Evolutionary conservation across 306 rosid genomes (phyloP).

Genomic region (Lathyrus tuberosus): DNA sequence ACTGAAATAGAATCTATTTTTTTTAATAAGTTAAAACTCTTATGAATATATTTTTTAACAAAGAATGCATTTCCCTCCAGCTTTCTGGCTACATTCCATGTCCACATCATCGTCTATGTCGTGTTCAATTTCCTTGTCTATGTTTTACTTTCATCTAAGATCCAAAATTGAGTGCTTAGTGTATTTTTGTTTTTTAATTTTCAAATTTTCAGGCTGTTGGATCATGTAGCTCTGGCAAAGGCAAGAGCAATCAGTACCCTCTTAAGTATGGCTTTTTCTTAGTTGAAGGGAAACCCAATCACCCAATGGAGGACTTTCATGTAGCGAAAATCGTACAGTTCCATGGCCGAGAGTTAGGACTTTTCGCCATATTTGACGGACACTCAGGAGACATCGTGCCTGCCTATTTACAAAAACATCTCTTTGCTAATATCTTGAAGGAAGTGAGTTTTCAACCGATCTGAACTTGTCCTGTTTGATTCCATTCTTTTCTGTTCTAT

Average conservation of each 20-base stretch:
- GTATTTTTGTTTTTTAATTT: too few species aligned
- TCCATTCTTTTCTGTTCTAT: slow-evolving; percentile 21
- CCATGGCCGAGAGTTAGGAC: slow-evolving; percentile 68
- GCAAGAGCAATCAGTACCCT: slow-evolving; percentile 61
- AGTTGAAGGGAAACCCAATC: slow-evolving; percentile 87
- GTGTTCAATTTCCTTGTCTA: too few species aligned
- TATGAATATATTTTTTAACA: too few species aligned
- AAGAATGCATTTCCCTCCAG: too few species aligned
- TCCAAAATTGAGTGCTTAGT: too few species aligned
- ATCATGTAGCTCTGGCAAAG: slow-evolving; percentile 78
- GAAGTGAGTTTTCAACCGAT: slow-evolving; percentile 64
- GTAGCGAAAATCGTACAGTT: slow-evolving; percentile 65
- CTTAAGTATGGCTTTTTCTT: slow-evolving; percentile 85
- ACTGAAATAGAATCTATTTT: too few species aligned
- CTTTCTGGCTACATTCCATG: too few species aligned
- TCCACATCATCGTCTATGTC: too few species aligned
- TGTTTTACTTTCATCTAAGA: too few species aligned
- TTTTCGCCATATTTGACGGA: slow-evolving; percentile 87
- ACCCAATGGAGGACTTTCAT: slow-evolving; percentile 90
- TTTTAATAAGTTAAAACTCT: too few species aligned
- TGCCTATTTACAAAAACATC: slow-evolving; percentile 74
- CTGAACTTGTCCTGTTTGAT: slow-evolving; percentile 7
- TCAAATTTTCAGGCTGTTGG: slow-evolving; percentile 58
- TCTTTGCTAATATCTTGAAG: slow-evolving; percentile 75
- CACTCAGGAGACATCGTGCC: slow-evolving; percentile 88